Evolutionary conservation across 371 early-diverging fungal genomes (phyloP).

Genomic region (Thermomucor indicae-seudaticae): DNA sequence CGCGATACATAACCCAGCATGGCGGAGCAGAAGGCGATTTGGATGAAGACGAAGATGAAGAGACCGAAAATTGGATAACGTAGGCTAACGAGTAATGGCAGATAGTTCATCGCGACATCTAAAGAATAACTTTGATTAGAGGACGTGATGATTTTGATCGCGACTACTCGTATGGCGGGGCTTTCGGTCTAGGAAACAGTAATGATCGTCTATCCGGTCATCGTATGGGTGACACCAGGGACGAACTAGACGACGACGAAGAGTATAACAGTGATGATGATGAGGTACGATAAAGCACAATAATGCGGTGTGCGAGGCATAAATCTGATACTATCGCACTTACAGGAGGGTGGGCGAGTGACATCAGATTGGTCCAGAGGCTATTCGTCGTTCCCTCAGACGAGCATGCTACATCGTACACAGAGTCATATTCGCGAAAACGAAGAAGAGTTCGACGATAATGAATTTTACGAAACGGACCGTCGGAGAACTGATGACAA

Average conservation of each 20-base stretch:
- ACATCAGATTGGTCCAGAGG: slow-evolving; percentile 21
- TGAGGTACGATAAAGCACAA: slow-evolving; percentile 7
- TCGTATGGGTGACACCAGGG: slow-evolving; percentile 2
- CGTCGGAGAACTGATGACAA: slow-evolving; percentile 13
- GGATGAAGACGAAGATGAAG: slow-evolving; percentile 28
- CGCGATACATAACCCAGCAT: slow-evolving; percentile 14
- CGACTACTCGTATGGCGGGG: slow-evolving; percentile 17
- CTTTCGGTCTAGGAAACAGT: slow-evolving; percentile 9
- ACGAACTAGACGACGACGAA: slow-evolving; percentile 19
- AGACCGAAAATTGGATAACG: slow-evolving; percentile 30
- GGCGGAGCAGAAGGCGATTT: slow-evolving; percentile 10
- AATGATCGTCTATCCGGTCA: slow-evolving; percentile 7
- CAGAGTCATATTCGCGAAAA: slow-evolving; percentile 17
- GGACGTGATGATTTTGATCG: slow-evolving; percentile 23
- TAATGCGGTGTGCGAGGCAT: not conserved
- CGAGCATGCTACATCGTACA: slow-evolving; percentile 22
- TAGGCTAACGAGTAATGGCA: not conserved
- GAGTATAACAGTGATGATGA: slow-evolving; percentile 24
- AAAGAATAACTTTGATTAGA: slow-evolving; percentile 3
- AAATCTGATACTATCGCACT: not conserved
- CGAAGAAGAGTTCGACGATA: slow-evolving; percentile 8
- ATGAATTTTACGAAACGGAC: slow-evolving; percentile 3
- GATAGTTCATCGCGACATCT: not conserved
- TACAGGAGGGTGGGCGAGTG: slow-evolving; percentile 12
- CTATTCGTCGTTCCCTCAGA: slow-evolving; percentile 19